These are phyloP conservation scores for Cynara cardunculus DNA, from an alignment of 129 eudicot genomes.

Conservation along the genomic window DNA sequence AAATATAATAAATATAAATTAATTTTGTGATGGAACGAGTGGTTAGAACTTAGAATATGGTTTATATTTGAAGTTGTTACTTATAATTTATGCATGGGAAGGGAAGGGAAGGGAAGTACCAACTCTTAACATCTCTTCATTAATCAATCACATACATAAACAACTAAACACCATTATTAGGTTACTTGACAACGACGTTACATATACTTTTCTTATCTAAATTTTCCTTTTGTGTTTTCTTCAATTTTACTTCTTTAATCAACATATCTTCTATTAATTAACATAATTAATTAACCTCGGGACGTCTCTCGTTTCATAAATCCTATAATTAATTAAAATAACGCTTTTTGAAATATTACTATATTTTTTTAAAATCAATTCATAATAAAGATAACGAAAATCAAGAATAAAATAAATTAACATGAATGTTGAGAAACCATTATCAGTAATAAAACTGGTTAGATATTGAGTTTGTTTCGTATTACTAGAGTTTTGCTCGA, in stretches of 20 bases:
- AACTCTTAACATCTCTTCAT: neutral
- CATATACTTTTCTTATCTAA: neutral
- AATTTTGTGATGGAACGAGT: neutral
- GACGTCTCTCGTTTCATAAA: neutral
- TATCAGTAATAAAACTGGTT: too few relatives aligned
- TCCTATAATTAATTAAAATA: neutral
- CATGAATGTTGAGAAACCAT: neutral
- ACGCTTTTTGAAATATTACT: neutral
- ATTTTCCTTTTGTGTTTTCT: neutral
- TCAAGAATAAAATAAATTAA: too few relatives aligned
- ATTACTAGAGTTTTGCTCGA: neutral
- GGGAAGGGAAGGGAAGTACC: too few relatives aligned
- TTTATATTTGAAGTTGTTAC: neutral
- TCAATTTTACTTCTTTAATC: neutral
- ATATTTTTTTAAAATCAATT: neutral
- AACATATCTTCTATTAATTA: neutral
- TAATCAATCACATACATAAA: neutral
- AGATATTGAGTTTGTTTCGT: neutral
- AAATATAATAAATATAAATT: neutral
- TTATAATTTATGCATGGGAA: neutral
- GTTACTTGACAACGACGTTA: neutral
- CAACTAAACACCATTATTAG: neutral
- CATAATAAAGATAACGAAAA: neutral
- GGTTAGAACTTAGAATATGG: neutral
- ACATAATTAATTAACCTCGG: neutral